Base-by-base conservation (phyloP, 2,329 filamentous ascomycete species). In the Mollisiaceae sp. region DNA sequence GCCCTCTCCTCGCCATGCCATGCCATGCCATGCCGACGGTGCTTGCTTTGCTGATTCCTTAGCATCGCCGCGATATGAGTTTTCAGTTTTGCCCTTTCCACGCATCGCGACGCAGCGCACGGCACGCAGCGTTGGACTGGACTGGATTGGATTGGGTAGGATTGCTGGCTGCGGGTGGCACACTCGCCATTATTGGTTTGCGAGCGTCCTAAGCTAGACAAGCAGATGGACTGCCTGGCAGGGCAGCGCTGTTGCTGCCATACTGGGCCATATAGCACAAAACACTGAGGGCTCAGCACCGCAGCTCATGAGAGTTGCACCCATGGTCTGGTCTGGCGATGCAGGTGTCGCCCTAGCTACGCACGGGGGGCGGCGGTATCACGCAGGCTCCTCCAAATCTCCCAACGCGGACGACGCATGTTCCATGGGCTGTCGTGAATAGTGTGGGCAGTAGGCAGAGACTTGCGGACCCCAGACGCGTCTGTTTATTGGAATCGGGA, bases 71-170 rank as follows among this genome's bases (percentile, higher is more conserved):
- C 45, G 59, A 62, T 65, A 59, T 65, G 59, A 62, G n/a, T 45
- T 60, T 60, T 24, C 35, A 14, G n/a, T 57, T 57, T 41, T 38
- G 32, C 55, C 55, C 4, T 57, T 18, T 54, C 50, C 50, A 54
- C 50, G 50, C 27, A 54, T 6, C 50, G 50, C 50, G 32, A 8
- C 32, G 38, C 35, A 62, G 45, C 62, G 60, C 62, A 70, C 65
- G 67, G 68, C 62, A 68, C 63, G 57, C 65, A 57, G 65, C 65
- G 55, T 70, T 63, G 59, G 63, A 64, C 64, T 67, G 54, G 56
- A 38, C 15, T 58, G 20, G 52, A 54, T 20, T 47, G 12, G 18
- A 52, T 20, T 45, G 24, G 32, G 6, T 27, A 39, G 45, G 60
- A 63, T 58, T 58, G 54, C 52, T 43, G 27, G 50, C 27, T 54